These are phyloP conservation scores for Psidium friedrichsthalianum DNA, from an alignment of 345 rosid species.

Conservation along the genomic window DNA sequence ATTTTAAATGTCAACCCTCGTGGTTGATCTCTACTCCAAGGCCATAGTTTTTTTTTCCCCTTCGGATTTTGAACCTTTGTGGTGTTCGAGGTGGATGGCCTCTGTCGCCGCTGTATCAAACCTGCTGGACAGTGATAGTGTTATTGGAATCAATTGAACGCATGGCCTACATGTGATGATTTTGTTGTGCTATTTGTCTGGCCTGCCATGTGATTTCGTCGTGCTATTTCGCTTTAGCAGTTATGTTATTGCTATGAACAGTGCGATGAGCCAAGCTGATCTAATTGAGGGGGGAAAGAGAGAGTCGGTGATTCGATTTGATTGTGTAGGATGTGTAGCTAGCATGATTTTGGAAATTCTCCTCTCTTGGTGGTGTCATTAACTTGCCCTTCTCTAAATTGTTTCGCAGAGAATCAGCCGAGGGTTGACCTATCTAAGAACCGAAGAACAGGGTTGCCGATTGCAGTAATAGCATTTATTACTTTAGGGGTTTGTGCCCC, in stretches of 20 bases:
- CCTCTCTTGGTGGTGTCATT: neutral
- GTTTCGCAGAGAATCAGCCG: constrained; percentile 66
- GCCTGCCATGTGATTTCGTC: neutral
- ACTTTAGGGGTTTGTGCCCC: neutral
- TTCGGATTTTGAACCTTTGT: neutral
- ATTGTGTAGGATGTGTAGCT: neutral
- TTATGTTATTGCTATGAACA: neutral
- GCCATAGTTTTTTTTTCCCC: neutral
- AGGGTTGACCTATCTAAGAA: constrained; percentile 50
- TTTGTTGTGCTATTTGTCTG: neutral
- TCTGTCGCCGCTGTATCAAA: neutral
- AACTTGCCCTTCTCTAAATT: neutral
- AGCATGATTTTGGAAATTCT: neutral
- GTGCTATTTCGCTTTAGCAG: neutral
- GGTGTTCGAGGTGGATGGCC: neutral
- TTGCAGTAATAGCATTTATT: neutral
- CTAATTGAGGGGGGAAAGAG: neutral
- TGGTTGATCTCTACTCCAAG: neutral
- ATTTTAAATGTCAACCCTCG: neutral
- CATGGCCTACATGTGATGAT: neutral
- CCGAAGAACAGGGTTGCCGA: constrained; percentile 59
- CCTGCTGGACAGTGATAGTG: neutral
- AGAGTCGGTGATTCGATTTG: neutral
- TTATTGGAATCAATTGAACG: neutral
- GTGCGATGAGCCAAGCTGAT: neutral